A percentile compares a stretch with the other conserved stretches of the same genome.
These are phyloP conservation scores for Lasiosphaeria ovina DNA, from an alignment of 495 filamentous ascomycete genomes.

Conservation along the genomic window DNA sequence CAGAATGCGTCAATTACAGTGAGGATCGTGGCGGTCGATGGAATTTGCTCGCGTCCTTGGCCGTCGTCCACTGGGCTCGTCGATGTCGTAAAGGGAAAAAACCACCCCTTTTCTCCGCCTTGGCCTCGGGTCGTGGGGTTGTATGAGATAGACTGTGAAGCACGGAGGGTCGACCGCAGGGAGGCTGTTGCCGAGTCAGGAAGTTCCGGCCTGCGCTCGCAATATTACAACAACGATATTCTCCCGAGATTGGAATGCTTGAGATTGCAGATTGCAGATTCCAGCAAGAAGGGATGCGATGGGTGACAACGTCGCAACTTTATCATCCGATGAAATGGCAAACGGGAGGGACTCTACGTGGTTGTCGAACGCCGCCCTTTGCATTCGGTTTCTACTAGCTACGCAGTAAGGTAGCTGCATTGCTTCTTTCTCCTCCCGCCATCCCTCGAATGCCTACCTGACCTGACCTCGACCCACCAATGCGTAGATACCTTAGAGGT, in stretches of 20 bases:
- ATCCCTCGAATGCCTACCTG: not conserved
- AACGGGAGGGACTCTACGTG: not conserved
- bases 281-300: constrained; percentile 8
- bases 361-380: not conserved
- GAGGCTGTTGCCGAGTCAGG: constrained; percentile 24
- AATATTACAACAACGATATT: not conserved
- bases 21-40: constrained; percentile 13
- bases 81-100: no score
- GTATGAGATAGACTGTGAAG: constrained; percentile 26
- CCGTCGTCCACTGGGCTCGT: no score
- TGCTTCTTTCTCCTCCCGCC: not conserved
- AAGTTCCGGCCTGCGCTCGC: constrained; percentile 6
- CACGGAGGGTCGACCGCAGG: constrained; percentile 23
- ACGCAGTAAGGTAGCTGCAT: not conserved
- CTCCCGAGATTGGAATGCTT: constrained; percentile 1
- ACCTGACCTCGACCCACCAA: not conserved
- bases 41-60: not conserved
- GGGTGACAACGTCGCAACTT: constrained; percentile 13
- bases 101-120: constrained; percentile 12
- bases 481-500: not conserved
- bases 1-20: constrained; percentile 6
- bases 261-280: not conserved
- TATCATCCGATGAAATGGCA: constrained; percentile 14
- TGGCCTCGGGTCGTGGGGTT: constrained; percentile 11
- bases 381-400: constrained; percentile 1